Evolutionary conservation across 116 monocot species (phyloP).

Genomic region (Iris pallida): DNA sequence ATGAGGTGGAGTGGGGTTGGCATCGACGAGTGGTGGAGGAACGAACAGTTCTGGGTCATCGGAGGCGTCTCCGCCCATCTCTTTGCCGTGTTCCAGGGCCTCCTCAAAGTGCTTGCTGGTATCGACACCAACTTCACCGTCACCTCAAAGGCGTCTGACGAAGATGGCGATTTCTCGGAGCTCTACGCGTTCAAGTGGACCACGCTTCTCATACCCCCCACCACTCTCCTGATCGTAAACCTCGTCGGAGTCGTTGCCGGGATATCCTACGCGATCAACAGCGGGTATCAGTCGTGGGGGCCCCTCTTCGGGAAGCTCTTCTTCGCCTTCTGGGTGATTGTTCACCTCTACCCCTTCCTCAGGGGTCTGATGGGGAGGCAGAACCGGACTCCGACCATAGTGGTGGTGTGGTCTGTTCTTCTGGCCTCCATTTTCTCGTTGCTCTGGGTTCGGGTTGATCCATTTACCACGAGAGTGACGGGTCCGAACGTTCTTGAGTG

Average conservation of each 20-base stretch:
- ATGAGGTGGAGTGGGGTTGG: constrained; percentile 88
- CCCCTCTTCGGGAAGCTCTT: constrained; percentile 84
- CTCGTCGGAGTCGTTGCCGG: constrained; percentile 72
- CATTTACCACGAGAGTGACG: constrained; percentile 72
- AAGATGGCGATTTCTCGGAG: constrained; percentile 71
- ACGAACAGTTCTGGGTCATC: constrained; percentile 76
- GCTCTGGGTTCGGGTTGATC: constrained; percentile 73
- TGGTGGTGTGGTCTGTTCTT: constrained; percentile 76
- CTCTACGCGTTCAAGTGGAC: constrained; percentile 87
- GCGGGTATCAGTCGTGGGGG: constrained; percentile 89
- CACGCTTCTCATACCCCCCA: constrained; percentile 69
- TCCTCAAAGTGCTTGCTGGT: constrained; percentile 76
- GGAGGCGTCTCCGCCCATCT: constrained; percentile 79
- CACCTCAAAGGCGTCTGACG: constrained; percentile 76
- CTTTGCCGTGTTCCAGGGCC: constrained; percentile 75
- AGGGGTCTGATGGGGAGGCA: constrained; percentile 83
- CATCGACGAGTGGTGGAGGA: constrained; percentile 89
- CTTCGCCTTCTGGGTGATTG: constrained; percentile 86
- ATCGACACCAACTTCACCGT: constrained; percentile 85
- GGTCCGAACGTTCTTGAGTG: constrained; percentile 70
- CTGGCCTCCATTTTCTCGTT: constrained; percentile 78
- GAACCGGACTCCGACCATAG: constrained; percentile 74
- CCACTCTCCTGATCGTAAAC: constrained; percentile 73
- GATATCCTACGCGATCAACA: constrained; percentile 81
- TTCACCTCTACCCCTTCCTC: constrained; percentile 82